Conservation (phyloP, 2,329 filamentous ascomycete species). For the Didymella arachidicola region DNA sequence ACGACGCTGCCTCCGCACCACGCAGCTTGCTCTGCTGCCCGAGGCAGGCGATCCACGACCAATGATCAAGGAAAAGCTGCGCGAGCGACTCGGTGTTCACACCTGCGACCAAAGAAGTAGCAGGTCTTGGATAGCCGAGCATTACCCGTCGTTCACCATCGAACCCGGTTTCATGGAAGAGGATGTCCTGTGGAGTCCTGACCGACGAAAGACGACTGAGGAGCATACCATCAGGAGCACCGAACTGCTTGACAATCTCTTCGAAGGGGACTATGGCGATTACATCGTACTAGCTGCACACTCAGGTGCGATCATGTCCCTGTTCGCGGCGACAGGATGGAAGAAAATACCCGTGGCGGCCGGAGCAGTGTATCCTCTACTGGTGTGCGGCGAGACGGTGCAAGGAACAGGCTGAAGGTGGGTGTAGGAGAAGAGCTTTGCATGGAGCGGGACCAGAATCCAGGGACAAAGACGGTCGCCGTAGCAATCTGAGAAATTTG, state of each 20-base stretch:
- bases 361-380: constrained; percentile 25
- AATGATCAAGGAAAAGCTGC: constrained; percentile 66
- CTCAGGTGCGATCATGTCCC: constrained; percentile 61
- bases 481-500: background rate
- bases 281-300: constrained; percentile 63
- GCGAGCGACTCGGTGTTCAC: constrained; percentile 69
- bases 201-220: constrained; percentile 18
- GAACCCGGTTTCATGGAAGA: constrained; percentile 66
- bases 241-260: constrained; percentile 59
- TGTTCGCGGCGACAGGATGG: constrained; percentile 60
- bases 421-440: background rate
- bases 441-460: background rate
- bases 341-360: constrained; percentile 23
- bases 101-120: constrained; percentile 68
- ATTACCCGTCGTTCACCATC: constrained; percentile 61
- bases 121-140: constrained; percentile 58
- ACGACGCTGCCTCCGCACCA: constrained; percentile 67
- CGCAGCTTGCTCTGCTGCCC: constrained; percentile 67
- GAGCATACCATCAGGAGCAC: constrained; percentile 6
- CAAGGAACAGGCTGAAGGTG: background rate
- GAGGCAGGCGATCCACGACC: constrained; percentile 46
- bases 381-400: constrained; percentile 13
- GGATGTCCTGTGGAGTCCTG: constrained; percentile 56
- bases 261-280: constrained; percentile 52
- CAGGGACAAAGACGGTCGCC: too few species aligned